These are phyloP conservation scores for Aspergillus tanneri DNA, from an alignment of 2,329 filamentous ascomycete genomes.

Conservation along the genomic window DNA sequence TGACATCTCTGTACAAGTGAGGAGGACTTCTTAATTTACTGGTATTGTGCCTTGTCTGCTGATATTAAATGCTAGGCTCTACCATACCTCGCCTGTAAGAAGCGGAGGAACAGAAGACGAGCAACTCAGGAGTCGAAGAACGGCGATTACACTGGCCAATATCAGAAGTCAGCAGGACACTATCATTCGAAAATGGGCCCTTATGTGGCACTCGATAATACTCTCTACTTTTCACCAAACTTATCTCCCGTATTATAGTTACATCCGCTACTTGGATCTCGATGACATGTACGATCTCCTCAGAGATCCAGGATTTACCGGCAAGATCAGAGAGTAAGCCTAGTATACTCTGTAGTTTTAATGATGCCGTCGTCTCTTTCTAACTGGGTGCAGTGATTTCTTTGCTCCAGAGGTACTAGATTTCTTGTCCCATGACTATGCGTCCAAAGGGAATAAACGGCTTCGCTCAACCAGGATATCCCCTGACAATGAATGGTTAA, in stretches of 20 bases:
- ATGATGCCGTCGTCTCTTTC: not conserved
- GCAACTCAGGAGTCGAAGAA: constrained; percentile 39
- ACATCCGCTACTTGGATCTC: constrained; percentile 64
- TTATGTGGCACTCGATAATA: constrained; percentile 68
- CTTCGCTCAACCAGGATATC: constrained; percentile 21
- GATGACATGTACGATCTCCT: constrained; percentile 61
- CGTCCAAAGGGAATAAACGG: constrained; percentile 21
- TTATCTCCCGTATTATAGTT: constrained; percentile 67
- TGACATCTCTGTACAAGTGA: constrained; percentile 28
- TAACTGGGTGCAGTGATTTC: constrained; percentile 44
- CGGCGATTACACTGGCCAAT: constrained; percentile 17
- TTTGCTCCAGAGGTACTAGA: constrained; percentile 48
- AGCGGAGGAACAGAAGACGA: constrained; percentile 47
- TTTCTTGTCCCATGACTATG: constrained; percentile 20
- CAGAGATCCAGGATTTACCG: constrained; percentile 58
- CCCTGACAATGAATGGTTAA: constrained; percentile 38
- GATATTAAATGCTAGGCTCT: constrained; percentile 40
- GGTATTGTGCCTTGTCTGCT: not conserved
- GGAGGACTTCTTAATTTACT: not conserved
- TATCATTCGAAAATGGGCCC: constrained; percentile 58
- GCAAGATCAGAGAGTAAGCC: constrained; percentile 58
- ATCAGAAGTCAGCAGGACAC: constrained; percentile 46
- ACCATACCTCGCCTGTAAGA: constrained; percentile 48
- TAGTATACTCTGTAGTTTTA: constrained; percentile 23
- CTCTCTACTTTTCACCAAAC: constrained; percentile 62